A percentile compares a stretch with the other conserved stretches of the same genome.
phyloP scores from a whole-genome alignment of 495 filamentous ascomycete genomes.

The Penicillium cataractarum region DNA sequence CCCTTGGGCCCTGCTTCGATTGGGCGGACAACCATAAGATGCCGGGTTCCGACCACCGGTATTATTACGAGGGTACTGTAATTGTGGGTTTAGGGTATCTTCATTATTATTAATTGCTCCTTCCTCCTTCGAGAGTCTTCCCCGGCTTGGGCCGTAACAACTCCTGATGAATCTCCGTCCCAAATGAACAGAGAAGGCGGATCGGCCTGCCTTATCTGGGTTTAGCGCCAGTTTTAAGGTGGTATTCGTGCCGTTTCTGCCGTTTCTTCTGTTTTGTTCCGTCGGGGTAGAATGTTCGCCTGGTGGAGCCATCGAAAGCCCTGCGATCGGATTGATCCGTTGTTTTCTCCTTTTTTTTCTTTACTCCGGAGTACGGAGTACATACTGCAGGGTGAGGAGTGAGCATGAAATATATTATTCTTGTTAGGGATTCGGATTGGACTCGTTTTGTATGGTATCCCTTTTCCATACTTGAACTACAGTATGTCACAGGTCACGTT shows the following conservation, averaged over 20 bases:
- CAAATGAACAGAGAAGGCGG: too few species aligned
- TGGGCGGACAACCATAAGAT: conserved; percentile 4
- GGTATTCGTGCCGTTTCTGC: conserved; percentile 7
- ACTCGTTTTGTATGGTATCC: not conserved
- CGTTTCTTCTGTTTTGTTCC: not conserved
- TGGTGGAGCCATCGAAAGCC: conserved; percentile 28
- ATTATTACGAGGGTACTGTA: conserved; percentile 3
- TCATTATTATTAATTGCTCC: too few species aligned
- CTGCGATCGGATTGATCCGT: conserved; percentile 2
- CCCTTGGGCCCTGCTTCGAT: not conserved
- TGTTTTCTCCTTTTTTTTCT: conserved; percentile 2
- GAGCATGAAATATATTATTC: not conserved
- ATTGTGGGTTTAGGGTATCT: too few species aligned
- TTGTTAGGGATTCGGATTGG: not conserved
- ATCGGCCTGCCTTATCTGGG: not conserved
- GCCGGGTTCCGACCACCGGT: conserved; percentile 7
- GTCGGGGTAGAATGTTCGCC: conserved; percentile 32
- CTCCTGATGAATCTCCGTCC: too few species aligned
- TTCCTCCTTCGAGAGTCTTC: too few species aligned
- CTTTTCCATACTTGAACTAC: too few species aligned
- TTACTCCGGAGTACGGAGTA: not conserved
- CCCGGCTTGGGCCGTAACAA: too few species aligned
- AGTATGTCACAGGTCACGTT: conserved; percentile 3
- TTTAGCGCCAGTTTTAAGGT: conserved; percentile 5
- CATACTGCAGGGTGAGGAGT: not conserved